Conservation (phyloP, 2,329 filamentous ascomycete species). For the Sporothrix euskadiensis region DNA sequence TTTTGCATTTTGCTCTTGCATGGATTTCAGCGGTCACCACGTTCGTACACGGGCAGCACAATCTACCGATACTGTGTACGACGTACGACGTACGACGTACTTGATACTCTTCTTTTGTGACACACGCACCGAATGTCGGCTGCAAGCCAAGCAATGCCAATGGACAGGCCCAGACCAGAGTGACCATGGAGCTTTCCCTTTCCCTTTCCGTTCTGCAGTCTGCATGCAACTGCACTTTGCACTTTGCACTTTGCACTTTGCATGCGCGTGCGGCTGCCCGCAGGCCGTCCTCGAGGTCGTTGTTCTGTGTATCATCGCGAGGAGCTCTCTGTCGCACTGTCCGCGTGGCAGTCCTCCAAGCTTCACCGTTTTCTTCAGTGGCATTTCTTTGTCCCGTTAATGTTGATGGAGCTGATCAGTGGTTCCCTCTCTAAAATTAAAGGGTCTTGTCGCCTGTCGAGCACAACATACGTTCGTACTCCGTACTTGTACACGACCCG, state of each 20-base stretch:
- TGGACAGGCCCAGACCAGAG: not conserved
- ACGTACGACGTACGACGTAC: not conserved
- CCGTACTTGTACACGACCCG: not conserved
- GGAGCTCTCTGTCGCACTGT: not conserved
- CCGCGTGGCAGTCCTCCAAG: not conserved
- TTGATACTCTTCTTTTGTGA: not conserved
- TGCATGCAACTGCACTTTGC: not conserved
- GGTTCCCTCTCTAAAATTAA: not conserved
- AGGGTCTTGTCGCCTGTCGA: not conserved
- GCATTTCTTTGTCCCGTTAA: not conserved
- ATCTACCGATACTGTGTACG: not conserved
- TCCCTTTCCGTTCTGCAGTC: not conserved
- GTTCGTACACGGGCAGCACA: not conserved
- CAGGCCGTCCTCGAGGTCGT: not conserved
- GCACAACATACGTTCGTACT: too few relatives aligned
- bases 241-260: too few relatives aligned
- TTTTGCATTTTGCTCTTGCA: not conserved
- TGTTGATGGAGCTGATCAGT: not conserved
- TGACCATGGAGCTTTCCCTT: not conserved
- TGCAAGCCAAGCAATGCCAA: not conserved
- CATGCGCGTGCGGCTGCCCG: not conserved
- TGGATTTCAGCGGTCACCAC: not conserved
- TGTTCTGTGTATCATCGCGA: not conserved
- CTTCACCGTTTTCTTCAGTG: not conserved
- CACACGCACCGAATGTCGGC: conserved; percentile 8